phyloP scores from a whole-genome alignment of 805 yeast genomes.

The Zygosaccharomyces bailii region DNA sequence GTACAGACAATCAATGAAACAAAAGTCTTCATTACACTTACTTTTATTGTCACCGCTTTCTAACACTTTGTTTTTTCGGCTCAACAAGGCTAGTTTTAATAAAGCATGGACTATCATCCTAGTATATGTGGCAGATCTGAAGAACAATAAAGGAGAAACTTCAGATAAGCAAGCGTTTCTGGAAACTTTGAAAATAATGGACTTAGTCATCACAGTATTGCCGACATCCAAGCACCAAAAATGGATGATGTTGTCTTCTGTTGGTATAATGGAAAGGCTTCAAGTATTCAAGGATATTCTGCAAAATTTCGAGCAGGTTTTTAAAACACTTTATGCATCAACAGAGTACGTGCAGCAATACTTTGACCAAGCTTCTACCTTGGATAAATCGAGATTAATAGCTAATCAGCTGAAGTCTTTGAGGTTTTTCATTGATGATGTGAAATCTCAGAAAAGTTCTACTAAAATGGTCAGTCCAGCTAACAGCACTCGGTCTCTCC shows the following conservation, averaged over 20 bases:
- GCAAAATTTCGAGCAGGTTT: slow-evolving; percentile 38
- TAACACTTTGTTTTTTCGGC: slow-evolving; percentile 52
- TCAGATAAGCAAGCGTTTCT: slow-evolving; percentile 14
- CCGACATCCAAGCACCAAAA: slow-evolving; percentile 49
- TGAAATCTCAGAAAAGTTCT: slow-evolving; percentile 33
- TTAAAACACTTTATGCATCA: slow-evolving; percentile 37
- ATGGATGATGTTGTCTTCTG: slow-evolving; percentile 37
- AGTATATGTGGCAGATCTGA: slow-evolving; percentile 21
- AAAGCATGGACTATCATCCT: slow-evolving; percentile 39
- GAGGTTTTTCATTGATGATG: slow-evolving; percentile 46
- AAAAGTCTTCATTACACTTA: slow-evolving; percentile 24
- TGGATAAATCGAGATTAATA: slow-evolving; percentile 52
- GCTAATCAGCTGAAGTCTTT: slow-evolving; percentile 54
- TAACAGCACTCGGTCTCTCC: background rate
- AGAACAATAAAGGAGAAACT: slow-evolving; percentile 21
- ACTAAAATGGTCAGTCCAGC: background rate
- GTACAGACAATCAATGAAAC: slow-evolving; percentile 25
- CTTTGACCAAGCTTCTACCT: slow-evolving; percentile 46
- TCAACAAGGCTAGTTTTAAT: slow-evolving; percentile 46
- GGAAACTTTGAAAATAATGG: slow-evolving; percentile 37
- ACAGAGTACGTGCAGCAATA: slow-evolving; percentile 44
- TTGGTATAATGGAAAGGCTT: slow-evolving; percentile 37
- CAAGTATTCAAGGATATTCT: slow-evolving; percentile 35
- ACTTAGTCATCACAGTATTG: slow-evolving; percentile 48
- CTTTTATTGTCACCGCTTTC: slow-evolving; percentile 58